Conservation (phyloP, 306 rosid species). For the Casuarina cunninghamiana region DNA sequence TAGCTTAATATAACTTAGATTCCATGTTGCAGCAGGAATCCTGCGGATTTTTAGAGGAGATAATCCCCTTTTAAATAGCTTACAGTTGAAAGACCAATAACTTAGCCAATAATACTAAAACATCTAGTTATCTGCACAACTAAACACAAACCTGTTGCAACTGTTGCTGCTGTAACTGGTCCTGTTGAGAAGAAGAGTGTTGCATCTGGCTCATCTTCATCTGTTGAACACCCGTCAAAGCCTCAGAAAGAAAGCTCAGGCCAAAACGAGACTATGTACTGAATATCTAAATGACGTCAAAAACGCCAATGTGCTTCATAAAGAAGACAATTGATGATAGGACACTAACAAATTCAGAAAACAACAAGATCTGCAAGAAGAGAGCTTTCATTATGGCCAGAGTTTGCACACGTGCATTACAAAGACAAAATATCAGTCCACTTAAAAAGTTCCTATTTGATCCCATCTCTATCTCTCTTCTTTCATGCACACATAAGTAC, state of each 20-base stretch:
- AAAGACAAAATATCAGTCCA: neutral
- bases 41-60: neutral
- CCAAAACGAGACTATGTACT: conserved; percentile 7
- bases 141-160: conserved; percentile 68
- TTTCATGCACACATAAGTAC: neutral
- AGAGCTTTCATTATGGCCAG: neutral
- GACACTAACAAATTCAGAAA: neutral
- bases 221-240: conserved; percentile 41
- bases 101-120: conserved; percentile 13
- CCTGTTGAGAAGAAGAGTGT: conserved; percentile 81
- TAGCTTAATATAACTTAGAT: neutral
- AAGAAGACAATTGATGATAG: neutral
- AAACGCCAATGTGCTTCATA: neutral
- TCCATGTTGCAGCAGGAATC: conserved; percentile 6
- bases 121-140: conserved; percentile 12
- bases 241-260: conserved; percentile 15
- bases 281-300: neutral
- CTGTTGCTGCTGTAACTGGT: conserved; percentile 69
- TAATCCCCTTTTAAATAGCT: conserved; percentile 3
- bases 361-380: neutral
- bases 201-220: conserved; percentile 74
- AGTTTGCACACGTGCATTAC: neutral
- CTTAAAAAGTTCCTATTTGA: neutral
- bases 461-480: neutral
- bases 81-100: neutral